Evolutionary conservation across 2,329 filamentous ascomycete genomes (phyloP), one percentile per base, ranked within the genome.

Genomic region (Penicillium sp.): DNA sequence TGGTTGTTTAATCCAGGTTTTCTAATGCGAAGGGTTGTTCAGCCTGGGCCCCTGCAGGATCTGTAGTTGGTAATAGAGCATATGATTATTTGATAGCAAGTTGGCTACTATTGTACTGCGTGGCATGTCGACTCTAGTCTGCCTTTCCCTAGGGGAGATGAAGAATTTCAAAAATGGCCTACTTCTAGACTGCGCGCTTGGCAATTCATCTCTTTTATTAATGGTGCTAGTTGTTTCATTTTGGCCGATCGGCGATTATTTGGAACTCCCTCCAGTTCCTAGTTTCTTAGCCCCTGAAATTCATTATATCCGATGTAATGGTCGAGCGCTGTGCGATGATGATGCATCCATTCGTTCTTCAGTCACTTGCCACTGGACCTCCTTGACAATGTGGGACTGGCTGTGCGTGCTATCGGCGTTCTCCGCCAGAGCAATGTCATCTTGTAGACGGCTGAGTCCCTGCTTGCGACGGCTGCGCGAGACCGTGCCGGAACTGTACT

Each of bases 361-460:
- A 7, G 52, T 58, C 4, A 57, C 46, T 24, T 59, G 44, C 61
- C 52, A 62, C 30, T 59, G 36, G 5, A 62, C 49, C 40, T 63
- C 55, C 18, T 62, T 62, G 3, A 61, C 36, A 33, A 63, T 61
- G 9, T 43, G 29, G 7, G 53, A 50, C 0, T 34, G 40, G n/a
- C 49, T 54, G 20, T 45, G 30, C n/a, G 30, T 47, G 8, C 37
- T 52, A 5, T 23, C 59, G 1, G 51, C 55, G 21, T 52, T 55
- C n/a, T 56, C 59, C 1, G 59, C 54, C 4, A 60, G 51, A 17
- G 56, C 52, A 6, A 62, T 52, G 6, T 63, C 61, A 37, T 62
- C 59, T 3, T 49, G 45, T 10, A 56, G 39, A 13, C 44, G 42
- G 0, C 46, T 51, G 9, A 46, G 37, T 3, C 54, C 51, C 20